Evolutionary conservation across 345 rosid species (phyloP).

Genomic region (Pelargonium nanum): DNA sequence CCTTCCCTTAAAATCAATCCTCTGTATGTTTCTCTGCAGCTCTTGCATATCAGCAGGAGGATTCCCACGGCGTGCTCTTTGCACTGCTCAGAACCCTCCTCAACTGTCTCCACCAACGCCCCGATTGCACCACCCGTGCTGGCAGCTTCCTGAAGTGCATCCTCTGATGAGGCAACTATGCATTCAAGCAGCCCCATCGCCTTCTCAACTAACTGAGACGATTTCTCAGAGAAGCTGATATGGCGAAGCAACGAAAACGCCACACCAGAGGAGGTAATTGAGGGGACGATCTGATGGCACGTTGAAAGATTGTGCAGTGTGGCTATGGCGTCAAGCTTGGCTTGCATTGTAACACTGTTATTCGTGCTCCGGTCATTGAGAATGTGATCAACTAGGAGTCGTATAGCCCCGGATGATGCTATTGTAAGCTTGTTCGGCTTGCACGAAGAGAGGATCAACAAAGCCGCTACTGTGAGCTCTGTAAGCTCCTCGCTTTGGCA

Average conservation of each 20-base stretch:
- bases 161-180: conserved; percentile 25
- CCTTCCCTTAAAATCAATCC: conserved; percentile 69
- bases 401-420: conserved; percentile 46
- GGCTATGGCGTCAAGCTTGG: conserved; percentile 47
- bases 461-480: conserved; percentile 48
- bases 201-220: conserved; percentile 45
- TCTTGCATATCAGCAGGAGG: conserved; percentile 45
- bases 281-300: conserved; percentile 38
- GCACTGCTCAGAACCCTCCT: conserved; percentile 58
- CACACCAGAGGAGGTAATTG: conserved; percentile 41
- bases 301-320: conserved; percentile 77
- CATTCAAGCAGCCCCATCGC: conserved; percentile 53
- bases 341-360: conserved; percentile 21
- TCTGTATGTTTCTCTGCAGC: conserved; percentile 57
- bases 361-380: conserved; percentile 1
- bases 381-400: conserved; percentile 32
- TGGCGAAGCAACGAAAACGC: conserved; percentile 41
- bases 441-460: conserved; percentile 67
- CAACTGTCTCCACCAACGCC: conserved; percentile 61
- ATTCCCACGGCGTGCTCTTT: conserved; percentile 68
- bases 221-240: conserved; percentile 27
- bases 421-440: conserved; percentile 49
- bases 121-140: conserved; percentile 33
- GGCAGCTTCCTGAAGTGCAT: conserved; percentile 23
- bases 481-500: conserved; percentile 25